Conservation (phyloP, 192 early-diverging fungal species). For the Globomyces pollinis-pini region DNA sequence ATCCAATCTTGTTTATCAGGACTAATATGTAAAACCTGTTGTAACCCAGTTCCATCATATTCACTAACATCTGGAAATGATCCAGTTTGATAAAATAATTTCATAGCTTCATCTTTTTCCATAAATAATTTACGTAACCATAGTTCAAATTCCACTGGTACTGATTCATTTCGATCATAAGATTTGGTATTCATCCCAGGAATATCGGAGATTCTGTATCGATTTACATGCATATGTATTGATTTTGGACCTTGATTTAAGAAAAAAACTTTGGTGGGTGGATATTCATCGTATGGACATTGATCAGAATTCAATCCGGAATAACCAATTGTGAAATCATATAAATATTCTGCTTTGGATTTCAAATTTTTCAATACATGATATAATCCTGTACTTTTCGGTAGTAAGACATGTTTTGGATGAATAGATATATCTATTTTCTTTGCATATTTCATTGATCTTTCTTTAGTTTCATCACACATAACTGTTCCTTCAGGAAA, state of each 20-base stretch:
- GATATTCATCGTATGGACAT: conserved; percentile 77
- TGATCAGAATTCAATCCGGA: conserved; percentile 46
- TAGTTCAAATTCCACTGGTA: conserved; percentile 37
- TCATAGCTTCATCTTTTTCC: conserved; percentile 82
- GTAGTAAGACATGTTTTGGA: conserved; percentile 62
- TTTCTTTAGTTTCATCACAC: conserved; percentile 50
- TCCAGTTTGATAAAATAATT: conserved; percentile 67
- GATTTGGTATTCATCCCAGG: conserved; percentile 24
- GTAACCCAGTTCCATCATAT: not conserved
- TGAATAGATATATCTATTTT: conserved; percentile 25
- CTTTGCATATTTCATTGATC: conserved; percentile 35
- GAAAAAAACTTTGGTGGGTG: conserved; percentile 66
- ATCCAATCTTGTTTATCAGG: conserved; percentile 7
- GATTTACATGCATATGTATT: conserved; percentile 70
- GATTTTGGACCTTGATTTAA: conserved; percentile 61
- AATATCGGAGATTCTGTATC: conserved; percentile 13
- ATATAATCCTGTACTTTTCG: conserved; percentile 72
- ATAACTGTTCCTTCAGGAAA: conserved; percentile 96
- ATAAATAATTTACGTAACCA: conserved; percentile 73
- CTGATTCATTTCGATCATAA: not conserved
- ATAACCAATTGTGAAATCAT: conserved; percentile 86
- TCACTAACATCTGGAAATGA: conserved; percentile 34
- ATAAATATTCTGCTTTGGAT: conserved; percentile 63
- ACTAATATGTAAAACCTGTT: not conserved
- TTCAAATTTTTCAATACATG: conserved; percentile 55